Evolutionary conservation across 768 basidiomycete species (phyloP).

Genomic region (Agrocybe praecox): DNA sequence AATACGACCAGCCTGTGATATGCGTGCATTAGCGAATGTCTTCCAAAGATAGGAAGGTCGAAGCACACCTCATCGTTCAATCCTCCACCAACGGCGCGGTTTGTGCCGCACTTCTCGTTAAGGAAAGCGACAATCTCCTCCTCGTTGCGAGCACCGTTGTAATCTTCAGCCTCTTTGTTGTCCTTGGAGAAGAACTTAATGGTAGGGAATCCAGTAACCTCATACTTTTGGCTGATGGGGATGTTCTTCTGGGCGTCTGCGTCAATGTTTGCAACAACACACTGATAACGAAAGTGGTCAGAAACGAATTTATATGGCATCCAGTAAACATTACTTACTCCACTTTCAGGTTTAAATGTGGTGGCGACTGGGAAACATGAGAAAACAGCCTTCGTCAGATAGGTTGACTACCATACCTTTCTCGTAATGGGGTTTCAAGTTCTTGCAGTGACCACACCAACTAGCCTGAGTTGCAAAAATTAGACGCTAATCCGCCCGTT

Average conservation of each 20-base stretch:
- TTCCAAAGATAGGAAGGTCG: background rate
- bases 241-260: slow-evolving; percentile 85
- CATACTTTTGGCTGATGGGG: slow-evolving; percentile 70
- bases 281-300: slow-evolving; percentile 46
- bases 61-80: slow-evolving; percentile 64
- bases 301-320: background rate
- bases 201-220: slow-evolving; percentile 83
- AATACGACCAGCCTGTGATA: slow-evolving; percentile 75
- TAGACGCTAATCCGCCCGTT: background rate
- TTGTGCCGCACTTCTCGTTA: slow-evolving; percentile 86
- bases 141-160: slow-evolving; percentile 73
- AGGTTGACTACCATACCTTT: slow-evolving; percentile 46
- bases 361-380: slow-evolving; percentile 57
- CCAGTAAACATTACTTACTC: slow-evolving; percentile 45
- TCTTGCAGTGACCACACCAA: slow-evolving; percentile 97
- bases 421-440: slow-evolving; percentile 84
- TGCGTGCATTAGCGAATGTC: background rate
- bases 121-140: slow-evolving; percentile 77
- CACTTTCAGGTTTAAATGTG: slow-evolving; percentile 75
- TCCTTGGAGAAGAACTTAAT: slow-evolving; percentile 92
- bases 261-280: slow-evolving; percentile 89
- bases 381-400: slow-evolving; percentile 1
- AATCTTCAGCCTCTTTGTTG: slow-evolving; percentile 61
- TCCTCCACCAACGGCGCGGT: slow-evolving; percentile 81
- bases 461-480: slow-evolving; percentile 44